A percentile compares a stretch with the other conserved stretches of the same genome.
Evolutionary conservation across 169 alveolate species (phyloP).

Genomic region (Babesia bigemina): DNA sequence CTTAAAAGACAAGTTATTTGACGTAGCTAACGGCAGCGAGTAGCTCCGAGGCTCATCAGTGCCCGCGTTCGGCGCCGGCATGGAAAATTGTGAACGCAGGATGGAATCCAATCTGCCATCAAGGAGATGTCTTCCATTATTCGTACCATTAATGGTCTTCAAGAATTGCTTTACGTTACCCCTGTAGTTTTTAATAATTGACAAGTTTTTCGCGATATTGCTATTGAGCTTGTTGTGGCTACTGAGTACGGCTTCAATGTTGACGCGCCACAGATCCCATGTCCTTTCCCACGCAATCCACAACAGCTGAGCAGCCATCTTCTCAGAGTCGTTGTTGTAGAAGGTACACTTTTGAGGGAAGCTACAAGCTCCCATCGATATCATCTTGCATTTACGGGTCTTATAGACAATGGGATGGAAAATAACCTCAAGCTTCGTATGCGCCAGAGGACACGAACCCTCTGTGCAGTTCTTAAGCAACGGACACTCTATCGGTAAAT

Average conservation of each 20-base stretch:
- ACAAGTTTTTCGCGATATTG: neutral
- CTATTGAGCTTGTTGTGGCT: conserved; percentile 5
- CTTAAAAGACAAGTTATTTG: neutral
- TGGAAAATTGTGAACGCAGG: conserved; percentile 5
- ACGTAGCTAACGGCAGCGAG: neutral
- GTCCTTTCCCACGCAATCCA: conserved; percentile 73
- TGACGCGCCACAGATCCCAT: conserved; percentile 71
- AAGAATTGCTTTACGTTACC: neutral
- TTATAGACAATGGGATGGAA: conserved; percentile 84
- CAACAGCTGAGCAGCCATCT: conserved; percentile 65
- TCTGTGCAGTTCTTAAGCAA: conserved; percentile 75
- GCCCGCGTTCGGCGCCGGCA: neutral
- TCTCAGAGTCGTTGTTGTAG: conserved; percentile 69
- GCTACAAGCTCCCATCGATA: conserved; percentile 67
- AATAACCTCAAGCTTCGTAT: conserved; percentile 81
- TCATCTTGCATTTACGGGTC: conserved; percentile 80
- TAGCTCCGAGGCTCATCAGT: neutral
- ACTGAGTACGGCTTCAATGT: conserved; percentile 51
- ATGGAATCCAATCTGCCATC: conserved; percentile 6
- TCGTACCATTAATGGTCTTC: conserved; percentile 3
- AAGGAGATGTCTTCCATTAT: neutral
- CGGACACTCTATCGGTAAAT: conserved; percentile 84
- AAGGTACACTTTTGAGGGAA: conserved; percentile 74
- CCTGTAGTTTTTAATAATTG: conserved; percentile 1
- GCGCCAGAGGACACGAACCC: conserved; percentile 82